Evolutionary conservation across 1,284 basidiomycete genomes (phyloP), one percentile per base, ranked within the genome.

Genomic region (Apiotrichum veenhuisii): DNA sequence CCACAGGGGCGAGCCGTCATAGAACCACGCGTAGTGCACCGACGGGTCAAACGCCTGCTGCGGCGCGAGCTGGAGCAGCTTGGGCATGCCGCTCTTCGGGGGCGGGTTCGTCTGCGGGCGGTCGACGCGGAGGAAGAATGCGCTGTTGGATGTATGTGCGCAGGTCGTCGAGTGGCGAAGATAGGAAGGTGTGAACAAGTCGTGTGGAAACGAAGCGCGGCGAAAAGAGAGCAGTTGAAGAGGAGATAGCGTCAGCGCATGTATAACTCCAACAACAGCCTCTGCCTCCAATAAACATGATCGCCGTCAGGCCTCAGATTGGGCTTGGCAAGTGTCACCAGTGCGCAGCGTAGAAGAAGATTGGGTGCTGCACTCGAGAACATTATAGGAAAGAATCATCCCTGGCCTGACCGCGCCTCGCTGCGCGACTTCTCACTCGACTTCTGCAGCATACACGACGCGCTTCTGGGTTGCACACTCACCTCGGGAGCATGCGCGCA

Each of bases 1-100:
- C 64, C 87, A 91, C 82, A 92, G 87, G 72, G 97, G 92, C 3
- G 88, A 89, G 40, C 93, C 92, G 64, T 96, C 92, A 77, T 92
- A 93, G 78, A 98, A 91, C 95, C 95, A 98, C 20, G 88, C 93
- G 74, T 91, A 98, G 77, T 92, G 91, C 3, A 75, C 74, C 10
- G 87, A 84, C 3, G 83, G 79, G n/a, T 80, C 77, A 74, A 95
- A 95, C 63, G 83, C 78, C 74, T 98, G 96, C 62, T 85, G 77
- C 37, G 78, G 88, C 57, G 88, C 87, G 73, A 99, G 84, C 64
- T 86, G 83, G 55, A 96, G 82, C 34, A 81, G 81, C 76, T 91
- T 92, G 7, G 90, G 90, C 27, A 88, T 87, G 17, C 85, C 83
- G 0, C 85, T 80, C 2, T 85, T 80, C 5, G 84, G 81, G 57